Percentiles rank a stretch among this genome's conserved stretches.
These are phyloP conservation scores for Sphaerulina musiva DNA, from an alignment of 2,329 filamentous ascomycete genomes.

Conservation along the genomic window DNA sequence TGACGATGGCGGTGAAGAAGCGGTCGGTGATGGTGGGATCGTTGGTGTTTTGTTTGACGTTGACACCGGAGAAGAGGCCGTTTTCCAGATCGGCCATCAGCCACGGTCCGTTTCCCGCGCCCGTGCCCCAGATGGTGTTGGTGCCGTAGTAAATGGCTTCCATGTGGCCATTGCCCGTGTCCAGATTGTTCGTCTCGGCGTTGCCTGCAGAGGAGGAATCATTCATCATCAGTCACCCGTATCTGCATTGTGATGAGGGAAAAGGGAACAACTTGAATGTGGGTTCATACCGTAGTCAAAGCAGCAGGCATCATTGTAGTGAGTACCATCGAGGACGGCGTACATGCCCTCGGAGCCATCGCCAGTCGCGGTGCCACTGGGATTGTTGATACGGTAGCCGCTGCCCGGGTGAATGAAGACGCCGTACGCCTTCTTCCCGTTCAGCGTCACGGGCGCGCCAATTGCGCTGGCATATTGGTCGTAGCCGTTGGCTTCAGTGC, in stretches of 20 bases:
- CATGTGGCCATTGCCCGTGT: constrained; percentile 59
- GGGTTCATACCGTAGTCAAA: constrained; percentile 37
- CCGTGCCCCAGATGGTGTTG: constrained; percentile 50
- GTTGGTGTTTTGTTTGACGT: constrained; percentile 42
- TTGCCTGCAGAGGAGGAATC: constrained; percentile 21
- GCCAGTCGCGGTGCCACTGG: constrained; percentile 48
- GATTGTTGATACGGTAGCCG: constrained; percentile 56
- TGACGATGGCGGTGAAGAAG: constrained; percentile 53
- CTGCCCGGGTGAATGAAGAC: constrained; percentile 57
- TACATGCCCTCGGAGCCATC: constrained; percentile 56
- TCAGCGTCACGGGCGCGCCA: constrained; percentile 54
- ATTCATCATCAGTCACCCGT: too few species aligned
- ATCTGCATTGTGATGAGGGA: background rate
- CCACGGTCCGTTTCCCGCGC: constrained; percentile 57
- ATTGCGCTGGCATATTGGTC: constrained; percentile 56
- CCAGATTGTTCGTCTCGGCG: constrained; percentile 36
- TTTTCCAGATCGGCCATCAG: constrained; percentile 65
- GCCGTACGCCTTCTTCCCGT: constrained; percentile 56
- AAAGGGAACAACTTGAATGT: background rate
- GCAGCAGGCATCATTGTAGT: constrained; percentile 53
- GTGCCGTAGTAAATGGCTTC: constrained; percentile 61
- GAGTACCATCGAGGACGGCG: constrained; percentile 53
- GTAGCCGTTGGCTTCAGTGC: constrained; percentile 51
- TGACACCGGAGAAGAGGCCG: constrained; percentile 54
- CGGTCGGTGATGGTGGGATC: constrained; percentile 50